These are phyloP conservation scores for Hygrocybe coccinea DNA, from an alignment of 768 basidiomycete species.

Conservation along the genomic window DNA sequence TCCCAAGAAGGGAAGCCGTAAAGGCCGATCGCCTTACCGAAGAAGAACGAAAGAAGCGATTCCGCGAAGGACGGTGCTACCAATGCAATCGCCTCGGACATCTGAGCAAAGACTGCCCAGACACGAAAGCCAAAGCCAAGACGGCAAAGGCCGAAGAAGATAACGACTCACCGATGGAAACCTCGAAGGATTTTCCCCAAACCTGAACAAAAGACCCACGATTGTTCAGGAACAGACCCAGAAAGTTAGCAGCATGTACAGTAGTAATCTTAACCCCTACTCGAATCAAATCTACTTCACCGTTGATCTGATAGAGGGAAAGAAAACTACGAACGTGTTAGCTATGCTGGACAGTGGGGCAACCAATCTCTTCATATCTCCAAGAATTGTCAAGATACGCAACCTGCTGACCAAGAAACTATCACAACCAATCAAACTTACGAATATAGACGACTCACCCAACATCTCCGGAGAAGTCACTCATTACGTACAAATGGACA, in stretches of 20 bases:
- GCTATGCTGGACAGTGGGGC: not conserved
- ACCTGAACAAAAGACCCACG: not conserved
- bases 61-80: not conserved
- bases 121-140: not conserved
- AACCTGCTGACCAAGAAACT: not conserved
- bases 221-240: not conserved
- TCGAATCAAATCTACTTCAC: not conserved
- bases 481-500: not conserved
- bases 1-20: not conserved
- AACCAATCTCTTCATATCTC: not conserved
- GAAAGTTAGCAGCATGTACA: not conserved
- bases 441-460: not conserved
- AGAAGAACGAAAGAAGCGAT: not conserved
- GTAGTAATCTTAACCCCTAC: not conserved
- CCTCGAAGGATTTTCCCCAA: not conserved
- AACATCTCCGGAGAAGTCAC: not conserved
- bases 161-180: not conserved
- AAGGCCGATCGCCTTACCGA: not conserved
- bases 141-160: not conserved
- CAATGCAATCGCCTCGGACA: not conserved
- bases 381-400: not conserved
- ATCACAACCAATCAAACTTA: not conserved
- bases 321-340: not conserved
- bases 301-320: not conserved
- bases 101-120: not conserved